These are phyloP conservation scores for Acanthamoeba comandoni DNA, from an alignment of 208 protist species.

Conservation along the genomic window DNA sequence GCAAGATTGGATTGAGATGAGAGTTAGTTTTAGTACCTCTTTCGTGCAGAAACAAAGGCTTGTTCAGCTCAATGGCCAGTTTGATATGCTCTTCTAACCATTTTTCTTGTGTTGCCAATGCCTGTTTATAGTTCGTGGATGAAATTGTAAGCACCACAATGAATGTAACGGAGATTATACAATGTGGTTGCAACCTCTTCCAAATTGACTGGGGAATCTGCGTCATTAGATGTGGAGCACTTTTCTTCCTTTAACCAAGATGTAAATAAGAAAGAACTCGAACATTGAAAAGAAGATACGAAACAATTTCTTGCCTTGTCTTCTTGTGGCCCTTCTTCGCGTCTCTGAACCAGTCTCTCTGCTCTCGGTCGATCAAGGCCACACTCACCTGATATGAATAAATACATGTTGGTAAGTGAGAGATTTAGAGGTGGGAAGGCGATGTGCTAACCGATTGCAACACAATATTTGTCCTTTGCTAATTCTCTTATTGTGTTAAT, in stretches of 20 bases:
- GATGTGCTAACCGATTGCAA: slow-evolving; percentile 20
- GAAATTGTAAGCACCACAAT: too few relatives aligned
- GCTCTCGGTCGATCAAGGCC: not conserved
- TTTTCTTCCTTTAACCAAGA: too few relatives aligned
- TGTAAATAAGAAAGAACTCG: too few relatives aligned
- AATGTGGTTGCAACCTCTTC: too few relatives aligned
- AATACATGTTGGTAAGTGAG: not conserved
- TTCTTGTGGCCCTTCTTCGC: slow-evolving; percentile 24
- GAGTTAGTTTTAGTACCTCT: not conserved
- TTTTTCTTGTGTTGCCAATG: slow-evolving; percentile 3
- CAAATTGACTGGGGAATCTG: too few relatives aligned
- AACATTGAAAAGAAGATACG: too few relatives aligned
- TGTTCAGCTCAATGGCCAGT: slow-evolving; percentile 30
- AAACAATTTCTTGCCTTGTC: slow-evolving; percentile 35
- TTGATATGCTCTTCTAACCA: slow-evolving; percentile 55
- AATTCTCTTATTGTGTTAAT: not conserved
- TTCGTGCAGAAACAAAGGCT: slow-evolving; percentile 60
- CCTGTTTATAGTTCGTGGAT: too few relatives aligned
- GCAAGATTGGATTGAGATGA: too few relatives aligned
- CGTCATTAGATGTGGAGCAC: too few relatives aligned
- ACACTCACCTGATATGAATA: slow-evolving; percentile 7
- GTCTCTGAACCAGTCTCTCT: slow-evolving; percentile 20
- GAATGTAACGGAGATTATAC: too few relatives aligned
- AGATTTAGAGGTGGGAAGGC: not conserved
- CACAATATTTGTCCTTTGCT: slow-evolving; percentile 8